These are phyloP conservation scores for Ogataea pilisensis DNA, from an alignment of 805 yeast genomes.

Conservation along the genomic window DNA sequence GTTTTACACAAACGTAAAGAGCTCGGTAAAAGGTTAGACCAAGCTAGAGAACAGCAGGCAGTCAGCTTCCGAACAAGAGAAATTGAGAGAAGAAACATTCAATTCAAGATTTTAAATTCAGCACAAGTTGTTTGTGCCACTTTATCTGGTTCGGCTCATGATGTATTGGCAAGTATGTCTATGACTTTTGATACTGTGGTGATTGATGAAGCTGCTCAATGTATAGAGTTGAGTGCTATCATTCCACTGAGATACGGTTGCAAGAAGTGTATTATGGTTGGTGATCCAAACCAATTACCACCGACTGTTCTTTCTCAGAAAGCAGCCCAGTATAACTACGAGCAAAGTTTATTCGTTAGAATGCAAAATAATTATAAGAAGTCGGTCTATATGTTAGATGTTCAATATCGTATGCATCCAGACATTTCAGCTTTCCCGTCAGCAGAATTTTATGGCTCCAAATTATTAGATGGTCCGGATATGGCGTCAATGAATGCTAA, in stretches of 20 bases:
- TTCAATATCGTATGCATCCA: slow-evolving; percentile 98
- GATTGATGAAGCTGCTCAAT: slow-evolving; percentile 96
- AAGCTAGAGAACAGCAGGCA: slow-evolving; percentile 68
- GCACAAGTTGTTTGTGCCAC: slow-evolving; percentile 91
- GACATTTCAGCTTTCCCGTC: slow-evolving; percentile 86
- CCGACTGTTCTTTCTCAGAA: slow-evolving; percentile 92
- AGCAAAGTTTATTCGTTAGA: slow-evolving; percentile 89
- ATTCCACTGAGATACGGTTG: slow-evolving; percentile 93
- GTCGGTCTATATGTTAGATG: slow-evolving; percentile 72
- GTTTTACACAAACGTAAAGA: slow-evolving; percentile 61
- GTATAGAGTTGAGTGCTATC: slow-evolving; percentile 87
- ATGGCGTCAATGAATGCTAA: slow-evolving; percentile 57
- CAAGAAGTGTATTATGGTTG: slow-evolving; percentile 89
- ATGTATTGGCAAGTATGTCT: slow-evolving; percentile 68
- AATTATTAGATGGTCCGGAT: slow-evolving; percentile 72
- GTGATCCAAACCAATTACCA: slow-evolving; percentile 97
- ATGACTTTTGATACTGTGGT: slow-evolving; percentile 85
- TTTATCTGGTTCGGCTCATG: slow-evolving; percentile 91
- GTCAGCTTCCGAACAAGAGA: slow-evolving; percentile 72
- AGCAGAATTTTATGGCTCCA: slow-evolving; percentile 68
- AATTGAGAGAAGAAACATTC: slow-evolving; percentile 69
- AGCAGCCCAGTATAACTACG: slow-evolving; percentile 77
- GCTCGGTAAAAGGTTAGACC: slow-evolving; percentile 70
- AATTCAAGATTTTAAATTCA: slow-evolving; percentile 61
- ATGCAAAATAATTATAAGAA: slow-evolving; percentile 68